phyloP scores from a whole-genome alignment of 192 early-diverging fungal genomes.

The Coemansia sp. region DNA sequence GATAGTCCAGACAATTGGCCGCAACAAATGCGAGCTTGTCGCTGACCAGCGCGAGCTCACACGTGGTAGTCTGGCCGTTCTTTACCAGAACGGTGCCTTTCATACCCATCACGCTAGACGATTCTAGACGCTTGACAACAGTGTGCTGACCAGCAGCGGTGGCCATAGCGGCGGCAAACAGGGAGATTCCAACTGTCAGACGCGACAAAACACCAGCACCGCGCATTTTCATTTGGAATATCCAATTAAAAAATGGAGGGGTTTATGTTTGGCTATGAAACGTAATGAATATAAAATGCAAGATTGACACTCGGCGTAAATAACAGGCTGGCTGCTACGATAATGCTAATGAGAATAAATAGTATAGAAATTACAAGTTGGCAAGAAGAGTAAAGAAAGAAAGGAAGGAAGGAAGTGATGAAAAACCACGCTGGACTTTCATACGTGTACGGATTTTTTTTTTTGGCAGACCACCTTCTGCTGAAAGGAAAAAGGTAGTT shows the following conservation, averaged over 20 bases:
- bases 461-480: too few relatives aligned
- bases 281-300: too few relatives aligned
- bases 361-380: conserved; percentile 1
- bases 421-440: background rate
- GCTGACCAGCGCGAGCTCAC: conserved; percentile 43
- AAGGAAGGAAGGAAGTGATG: background rate
- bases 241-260: background rate
- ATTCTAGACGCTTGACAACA: conserved; percentile 26
- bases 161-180: conserved; percentile 2
- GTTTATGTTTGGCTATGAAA: too few relatives aligned
- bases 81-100: conserved; percentile 31
- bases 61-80: conserved; percentile 28
- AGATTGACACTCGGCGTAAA: too few relatives aligned
- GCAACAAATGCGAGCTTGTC: conserved; percentile 38
- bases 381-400: background rate
- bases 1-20: conserved; percentile 29
- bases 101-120: conserved; percentile 9
- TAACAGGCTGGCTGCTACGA: background rate
- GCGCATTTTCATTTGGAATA: too few relatives aligned
- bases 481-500: too few relatives aligned
- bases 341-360: background rate
- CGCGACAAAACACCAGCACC: conserved; percentile 1
- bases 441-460: too few relatives aligned
- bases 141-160: conserved; percentile 43
- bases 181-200: conserved; percentile 1